Evolutionary conservation across 2,329 filamentous ascomycete species (phyloP).

Genomic region (Colletotrichum plurivorum): DNA sequence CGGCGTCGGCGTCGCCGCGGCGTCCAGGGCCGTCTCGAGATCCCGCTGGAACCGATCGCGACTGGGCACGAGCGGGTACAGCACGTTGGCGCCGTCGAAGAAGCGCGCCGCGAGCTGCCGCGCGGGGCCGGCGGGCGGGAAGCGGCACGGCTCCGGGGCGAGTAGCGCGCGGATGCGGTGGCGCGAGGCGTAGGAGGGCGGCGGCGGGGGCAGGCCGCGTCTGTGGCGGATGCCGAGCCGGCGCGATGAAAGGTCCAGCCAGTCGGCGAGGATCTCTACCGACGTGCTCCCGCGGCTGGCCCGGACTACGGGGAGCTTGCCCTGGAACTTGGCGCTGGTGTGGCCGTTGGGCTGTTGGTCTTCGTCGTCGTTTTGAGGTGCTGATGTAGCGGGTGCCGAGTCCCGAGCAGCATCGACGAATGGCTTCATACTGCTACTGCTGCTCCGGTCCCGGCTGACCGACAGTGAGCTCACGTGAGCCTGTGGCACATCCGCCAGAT

Average conservation of each 20-base stretch:
- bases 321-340: constrained; percentile 21
- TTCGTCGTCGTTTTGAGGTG: background rate
- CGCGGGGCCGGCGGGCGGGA: constrained; percentile 12
- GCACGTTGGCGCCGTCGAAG: constrained; percentile 28
- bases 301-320: constrained; percentile 31
- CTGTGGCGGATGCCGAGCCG: constrained; percentile 29
- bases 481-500: background rate
- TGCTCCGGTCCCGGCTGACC: background rate
- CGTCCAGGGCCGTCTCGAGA: constrained; percentile 18
- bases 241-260: constrained; percentile 32
- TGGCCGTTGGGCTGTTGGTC: background rate
- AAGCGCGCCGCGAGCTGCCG: constrained; percentile 16
- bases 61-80: constrained; percentile 21
- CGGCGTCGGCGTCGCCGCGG: background rate
- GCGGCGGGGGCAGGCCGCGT: constrained; percentile 10
- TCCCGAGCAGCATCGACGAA: background rate
- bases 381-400: background rate
- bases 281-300: constrained; percentile 34
- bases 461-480: constrained; percentile 1
- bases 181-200: background rate
- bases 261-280: constrained; percentile 35
- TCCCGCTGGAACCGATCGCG: constrained; percentile 17
- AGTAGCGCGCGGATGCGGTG: constrained; percentile 9
- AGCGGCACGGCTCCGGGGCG: constrained; percentile 12
- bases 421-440: background rate